Evolutionary conservation across 2,329 filamentous ascomycete genomes (phyloP), one percentile per base, ranked within the genome.

Genomic region (Curvularia verruculosa): DNA sequence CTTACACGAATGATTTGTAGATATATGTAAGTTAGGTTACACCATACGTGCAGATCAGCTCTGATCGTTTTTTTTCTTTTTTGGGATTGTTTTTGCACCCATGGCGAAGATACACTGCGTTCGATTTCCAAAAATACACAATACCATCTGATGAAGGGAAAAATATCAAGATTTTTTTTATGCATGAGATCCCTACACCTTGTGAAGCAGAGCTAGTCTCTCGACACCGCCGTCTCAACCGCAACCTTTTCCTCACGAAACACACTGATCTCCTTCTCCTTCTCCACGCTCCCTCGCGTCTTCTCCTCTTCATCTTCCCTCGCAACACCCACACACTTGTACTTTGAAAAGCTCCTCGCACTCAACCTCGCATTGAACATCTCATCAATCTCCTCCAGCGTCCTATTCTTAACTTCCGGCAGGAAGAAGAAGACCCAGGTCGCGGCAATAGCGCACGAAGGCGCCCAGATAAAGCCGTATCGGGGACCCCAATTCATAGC

Each of bases 401-500:
- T 84, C 21, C 81, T 78, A 45, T 78, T 81, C 69, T 84, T 83
- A 49, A 82, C 82, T 65, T 85, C 83, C 0, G 83, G 83, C 0
- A 85, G 70, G 70, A 77, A 85, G 55, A 83, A 77, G 43, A 70
- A 74, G 0, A 74, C 71, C 69, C 69, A 75, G n/a, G 57, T 60
- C 37, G 64, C 73, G 6, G 59, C 65, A 28, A 77, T 56, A 0
- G 71, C 54, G 52, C 74, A 76, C 1, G 68, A 71, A 18, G 74
- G 73, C n/a, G 71, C 78, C 83, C 83, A 86, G 51, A 86, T 84
- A 61, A 83, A 86, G 2, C 83, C 70, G 48, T 86, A 85, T 56
- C 81, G 81, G 0, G 84, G 84, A 0, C 84, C 84, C 84, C 84
- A 87, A 62, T 82, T 81, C 37, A 87, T 69, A 1, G 80, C 70